phyloP scores from a whole-genome alignment of 768 basidiomycete species.

The Phanerochaete sordida region DNA sequence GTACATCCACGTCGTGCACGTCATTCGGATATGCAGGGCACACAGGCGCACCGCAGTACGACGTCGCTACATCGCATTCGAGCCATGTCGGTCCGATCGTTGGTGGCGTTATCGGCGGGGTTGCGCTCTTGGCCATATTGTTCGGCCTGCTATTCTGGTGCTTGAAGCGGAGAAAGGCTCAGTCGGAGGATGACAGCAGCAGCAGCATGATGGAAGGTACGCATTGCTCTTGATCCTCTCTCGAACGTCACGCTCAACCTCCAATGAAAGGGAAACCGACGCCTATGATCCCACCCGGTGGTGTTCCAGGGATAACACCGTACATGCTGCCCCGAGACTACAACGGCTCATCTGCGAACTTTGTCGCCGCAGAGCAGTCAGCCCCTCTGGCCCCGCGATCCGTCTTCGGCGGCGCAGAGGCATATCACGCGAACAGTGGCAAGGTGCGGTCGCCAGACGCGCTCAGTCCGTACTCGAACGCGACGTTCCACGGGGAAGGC shows the following conservation, averaged over 20 bases:
- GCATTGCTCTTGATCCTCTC: neutral
- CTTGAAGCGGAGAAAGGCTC: neutral
- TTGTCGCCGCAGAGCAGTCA: neutral
- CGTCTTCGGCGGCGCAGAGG: neutral
- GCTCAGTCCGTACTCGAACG: neutral
- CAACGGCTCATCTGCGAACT: constrained; percentile 4
- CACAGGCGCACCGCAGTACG: neutral
- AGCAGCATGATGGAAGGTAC: neutral
- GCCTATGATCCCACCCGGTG: neutral
- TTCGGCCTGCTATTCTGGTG: constrained; percentile 7
- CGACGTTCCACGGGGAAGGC: neutral
- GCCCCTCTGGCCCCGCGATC: neutral
- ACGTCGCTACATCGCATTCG: neutral
- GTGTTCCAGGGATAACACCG: constrained; percentile 5
- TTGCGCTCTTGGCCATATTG: constrained; percentile 8
- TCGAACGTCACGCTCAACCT: neutral
- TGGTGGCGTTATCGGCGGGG: constrained; percentile 19
- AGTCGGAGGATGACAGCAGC: neutral
- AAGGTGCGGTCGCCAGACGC: neutral
- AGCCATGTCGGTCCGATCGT: constrained; percentile 16
- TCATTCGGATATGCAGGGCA: neutral
- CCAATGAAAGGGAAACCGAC: neutral
- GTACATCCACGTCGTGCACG: constrained; percentile 5
- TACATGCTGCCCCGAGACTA: constrained; percentile 11
- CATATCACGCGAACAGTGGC: neutral